phyloP scores from a whole-genome alignment of 2,329 filamentous ascomycete genomes.

The Penicillium brasilianum region DNA sequence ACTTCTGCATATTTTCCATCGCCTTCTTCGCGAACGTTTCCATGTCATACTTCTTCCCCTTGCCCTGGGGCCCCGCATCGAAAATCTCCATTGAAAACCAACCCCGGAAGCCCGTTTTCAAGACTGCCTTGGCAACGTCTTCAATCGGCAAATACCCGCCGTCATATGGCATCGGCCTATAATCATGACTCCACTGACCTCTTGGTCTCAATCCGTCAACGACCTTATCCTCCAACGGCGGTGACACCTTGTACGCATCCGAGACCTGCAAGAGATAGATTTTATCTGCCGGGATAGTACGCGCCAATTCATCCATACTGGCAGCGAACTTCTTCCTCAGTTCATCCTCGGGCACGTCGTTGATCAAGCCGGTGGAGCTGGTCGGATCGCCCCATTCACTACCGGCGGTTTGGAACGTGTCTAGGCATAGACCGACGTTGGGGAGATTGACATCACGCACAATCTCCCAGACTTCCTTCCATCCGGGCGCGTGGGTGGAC shows the following conservation, averaged over 20 bases:
- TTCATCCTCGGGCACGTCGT: conserved; percentile 53
- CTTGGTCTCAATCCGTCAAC: conserved; percentile 63
- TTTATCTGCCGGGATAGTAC: conserved; percentile 67
- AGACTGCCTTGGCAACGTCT: conserved; percentile 67
- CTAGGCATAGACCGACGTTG: conserved; percentile 75
- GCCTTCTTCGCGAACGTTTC: conserved; percentile 57
- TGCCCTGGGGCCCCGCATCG: conserved; percentile 62
- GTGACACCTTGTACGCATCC: conserved; percentile 69
- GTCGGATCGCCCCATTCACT: conserved; percentile 76
- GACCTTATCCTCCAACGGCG: conserved; percentile 60
- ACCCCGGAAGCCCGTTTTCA: conserved; percentile 68
- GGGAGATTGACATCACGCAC: conserved; percentile 65
- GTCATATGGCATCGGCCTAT: conserved; percentile 70
- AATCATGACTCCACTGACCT: conserved; percentile 73
- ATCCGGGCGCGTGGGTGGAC: conserved; percentile 71
- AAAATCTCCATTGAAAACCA: conserved; percentile 76
- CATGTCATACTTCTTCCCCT: conserved; percentile 57
- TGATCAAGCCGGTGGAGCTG: conserved; percentile 63
- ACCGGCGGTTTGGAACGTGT: conserved; percentile 77
- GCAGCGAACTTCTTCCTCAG: conserved; percentile 57
- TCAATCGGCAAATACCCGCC: conserved; percentile 73
- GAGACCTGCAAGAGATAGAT: conserved; percentile 77
- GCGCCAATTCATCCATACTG: conserved; percentile 62
- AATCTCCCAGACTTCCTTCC: conserved; percentile 73
- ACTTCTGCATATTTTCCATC: conserved; percentile 54